Base-by-base conservation (phyloP, 768 basidiomycete species). In the Paxillus ammoniavirescens region DNA sequence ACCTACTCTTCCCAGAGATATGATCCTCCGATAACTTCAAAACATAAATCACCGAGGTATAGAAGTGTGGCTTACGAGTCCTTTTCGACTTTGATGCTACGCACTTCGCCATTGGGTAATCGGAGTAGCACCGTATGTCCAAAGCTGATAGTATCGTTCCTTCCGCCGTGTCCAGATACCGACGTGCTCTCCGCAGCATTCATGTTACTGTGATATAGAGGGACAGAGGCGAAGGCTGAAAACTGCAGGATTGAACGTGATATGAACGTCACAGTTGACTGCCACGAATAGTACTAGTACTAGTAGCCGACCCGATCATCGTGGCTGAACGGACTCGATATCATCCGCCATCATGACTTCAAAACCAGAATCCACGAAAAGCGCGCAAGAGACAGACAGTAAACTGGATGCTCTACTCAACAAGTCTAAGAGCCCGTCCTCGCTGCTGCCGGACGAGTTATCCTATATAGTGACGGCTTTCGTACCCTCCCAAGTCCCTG, bases 1-100 rank as follows among this genome's bases (percentile, higher is more conserved):
- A 10, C 96, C 97, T 55, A 89, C 86, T 71, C 91, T 91, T 56
- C 94, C 94, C 17, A 97, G 74, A 33, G 82, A 80, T 43, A 93
- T 69, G 14, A 75, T 82, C 44, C 93, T 95, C 64, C 2, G 60
- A 37, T 42, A 31, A 52, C 42, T 49, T 56, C 36, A 43, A 40
- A 48, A 18, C 44, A 18, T 31, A 35, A 44, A 52, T 49, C 21
- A 21, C 8, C 23, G 33, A 13, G 13, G 8, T 15, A 33, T 2
- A 7, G 8, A 47, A 33, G 44, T 17, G 30, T 48, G 9, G 71
- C 89, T 69, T 67, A 93, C 93, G 80, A 74, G 68, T 89, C 80
- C 65, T 78, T 76, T 54, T 89, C 84, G 35, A 91, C 71, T 69
- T 89, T 89, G 52, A 91, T 72, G 42, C 84, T 82, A 61, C 84